Percentiles rank a stretch among this genome's conserved stretches.
phyloP scores from a whole-genome alignment of 306 rosid species.

The Citrullus colocynthis region DNA sequence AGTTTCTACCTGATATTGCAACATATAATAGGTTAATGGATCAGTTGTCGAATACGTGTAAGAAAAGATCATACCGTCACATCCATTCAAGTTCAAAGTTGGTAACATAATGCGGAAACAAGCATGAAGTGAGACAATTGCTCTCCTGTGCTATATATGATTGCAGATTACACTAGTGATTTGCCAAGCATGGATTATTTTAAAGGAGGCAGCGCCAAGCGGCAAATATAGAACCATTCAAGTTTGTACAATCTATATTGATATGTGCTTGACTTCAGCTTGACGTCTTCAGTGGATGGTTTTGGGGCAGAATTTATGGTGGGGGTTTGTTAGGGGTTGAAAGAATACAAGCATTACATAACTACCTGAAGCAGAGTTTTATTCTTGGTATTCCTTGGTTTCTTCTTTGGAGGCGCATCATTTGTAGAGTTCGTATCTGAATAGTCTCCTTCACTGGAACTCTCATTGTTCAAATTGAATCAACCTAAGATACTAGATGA shows the following conservation, averaged over 20 bases:
- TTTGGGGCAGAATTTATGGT: too few relatives aligned
- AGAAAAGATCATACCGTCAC: background rate
- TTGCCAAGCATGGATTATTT: background rate
- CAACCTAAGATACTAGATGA: too few relatives aligned
- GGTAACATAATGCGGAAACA: background rate
- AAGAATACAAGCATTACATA: too few relatives aligned
- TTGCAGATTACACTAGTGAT: background rate
- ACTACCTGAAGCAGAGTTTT: background rate
- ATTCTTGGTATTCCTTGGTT: too few relatives aligned
- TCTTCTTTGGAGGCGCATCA: too few relatives aligned
- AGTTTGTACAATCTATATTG: background rate
- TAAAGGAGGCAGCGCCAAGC: background rate
- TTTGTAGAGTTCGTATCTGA: too few relatives aligned
- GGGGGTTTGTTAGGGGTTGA: too few relatives aligned
- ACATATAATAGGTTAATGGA: slow-evolving; percentile 52
- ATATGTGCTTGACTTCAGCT: too few relatives aligned
- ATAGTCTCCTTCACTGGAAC: too few relatives aligned
- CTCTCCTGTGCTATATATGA: background rate
- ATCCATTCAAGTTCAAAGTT: background rate
- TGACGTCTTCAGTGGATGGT: too few relatives aligned
- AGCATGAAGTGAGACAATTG: background rate
- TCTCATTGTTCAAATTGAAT: too few relatives aligned
- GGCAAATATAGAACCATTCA: background rate
- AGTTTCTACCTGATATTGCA: slow-evolving; percentile 53
- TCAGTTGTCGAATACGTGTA: slow-evolving; percentile 19